Evolutionary conservation across 352 stramenopile species (phyloP).

Genomic region (Globisporangium spiculum): DNA sequence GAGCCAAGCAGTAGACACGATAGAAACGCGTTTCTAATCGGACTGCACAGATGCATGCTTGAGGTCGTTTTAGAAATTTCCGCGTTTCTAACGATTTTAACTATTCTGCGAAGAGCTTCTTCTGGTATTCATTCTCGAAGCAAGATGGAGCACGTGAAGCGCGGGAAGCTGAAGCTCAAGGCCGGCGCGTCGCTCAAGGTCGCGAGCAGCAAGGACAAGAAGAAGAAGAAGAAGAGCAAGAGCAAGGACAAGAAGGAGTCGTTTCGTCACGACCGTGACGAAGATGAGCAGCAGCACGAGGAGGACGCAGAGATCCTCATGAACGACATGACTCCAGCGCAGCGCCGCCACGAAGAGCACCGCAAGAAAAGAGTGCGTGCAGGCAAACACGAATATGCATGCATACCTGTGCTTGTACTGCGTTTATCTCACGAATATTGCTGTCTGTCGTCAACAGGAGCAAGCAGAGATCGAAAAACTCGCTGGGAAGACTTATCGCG

Average conservation of each 20-base stretch:
- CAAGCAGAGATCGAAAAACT: constrained; percentile 85
- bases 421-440: background rate
- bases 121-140: background rate
- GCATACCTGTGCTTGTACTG: background rate
- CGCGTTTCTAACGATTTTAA: constrained; percentile 14
- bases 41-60: background rate
- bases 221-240: constrained; percentile 61
- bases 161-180: constrained; percentile 86
- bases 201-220: constrained; percentile 34
- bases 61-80: background rate
- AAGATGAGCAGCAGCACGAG: background rate
- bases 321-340: constrained; percentile 67
- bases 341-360: constrained; percentile 75
- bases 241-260: constrained; percentile 52
- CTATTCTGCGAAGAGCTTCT: background rate
- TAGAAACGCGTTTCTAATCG: constrained; percentile 17
- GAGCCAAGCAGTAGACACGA: background rate
- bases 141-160: constrained; percentile 76
- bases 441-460: constrained; percentile 39
- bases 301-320: constrained; percentile 27
- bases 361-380: constrained; percentile 73
- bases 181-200: constrained; percentile 59
- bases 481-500: constrained; percentile 85
- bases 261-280: constrained; percentile 10
- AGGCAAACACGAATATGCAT: background rate